Percentiles rank a stretch among this genome's conserved stretches.
These are phyloP conservation scores for Spathaspora arborariae DNA, from an alignment of 805 yeast genomes.

Conservation along the genomic window DNA sequence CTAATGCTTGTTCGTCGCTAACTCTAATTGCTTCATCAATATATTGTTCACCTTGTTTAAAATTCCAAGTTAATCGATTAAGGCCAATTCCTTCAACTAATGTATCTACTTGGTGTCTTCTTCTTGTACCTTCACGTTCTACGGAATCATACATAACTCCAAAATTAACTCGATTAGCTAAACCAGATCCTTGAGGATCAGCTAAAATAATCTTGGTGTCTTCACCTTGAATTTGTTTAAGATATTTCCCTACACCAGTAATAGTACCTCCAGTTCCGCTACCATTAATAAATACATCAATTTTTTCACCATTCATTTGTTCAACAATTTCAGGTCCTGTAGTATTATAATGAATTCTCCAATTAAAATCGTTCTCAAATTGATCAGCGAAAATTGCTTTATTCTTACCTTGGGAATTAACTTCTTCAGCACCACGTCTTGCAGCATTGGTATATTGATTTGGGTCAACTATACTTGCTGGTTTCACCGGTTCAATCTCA, in stretches of 20 bases:
- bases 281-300: conserved; percentile 83
- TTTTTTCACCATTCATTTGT: conserved; percentile 54
- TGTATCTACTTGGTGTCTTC: conserved; percentile 96
- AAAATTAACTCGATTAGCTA: conserved; percentile 74
- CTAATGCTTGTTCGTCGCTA: conserved; percentile 72
- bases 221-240: conserved; percentile 56
- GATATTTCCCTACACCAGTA: conserved; percentile 76
- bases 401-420: conserved; percentile 33
- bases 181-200: conserved; percentile 95
- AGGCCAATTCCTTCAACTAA: conserved; percentile 91
- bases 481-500: conserved; percentile 76
- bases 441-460: conserved; percentile 91
- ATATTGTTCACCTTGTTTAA: conserved; percentile 60
- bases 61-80: conserved; percentile 81
- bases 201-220: conserved; percentile 61
- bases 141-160: conserved; percentile 93
- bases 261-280: conserved; percentile 98
- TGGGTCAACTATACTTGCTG: conserved; percentile 94
- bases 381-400: conserved; percentile 90
- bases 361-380: conserved; percentile 88
- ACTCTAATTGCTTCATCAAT: conserved; percentile 82
- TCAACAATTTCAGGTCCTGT: conserved; percentile 92
- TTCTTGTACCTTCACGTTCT: conserved; percentile 88
- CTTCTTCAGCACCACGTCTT: conserved; percentile 54
- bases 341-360: conserved; percentile 75